These are phyloP conservation scores for Neurospora sp. DNA, from an alignment of 495 filamentous ascomycete species.

Conservation along the genomic window DNA sequence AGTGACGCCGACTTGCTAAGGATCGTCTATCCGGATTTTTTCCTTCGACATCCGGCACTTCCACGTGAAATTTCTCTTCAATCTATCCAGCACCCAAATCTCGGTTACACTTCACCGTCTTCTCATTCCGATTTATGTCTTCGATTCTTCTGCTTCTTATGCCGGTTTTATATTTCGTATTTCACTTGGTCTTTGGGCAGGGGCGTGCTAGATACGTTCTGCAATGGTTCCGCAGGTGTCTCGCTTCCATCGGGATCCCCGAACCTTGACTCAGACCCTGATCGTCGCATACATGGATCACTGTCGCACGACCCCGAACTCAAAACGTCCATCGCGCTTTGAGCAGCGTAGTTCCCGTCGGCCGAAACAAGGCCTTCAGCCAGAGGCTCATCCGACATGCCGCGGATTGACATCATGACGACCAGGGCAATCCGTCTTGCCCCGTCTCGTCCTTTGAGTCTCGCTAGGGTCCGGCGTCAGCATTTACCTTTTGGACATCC, in stretches of 20 bases:
- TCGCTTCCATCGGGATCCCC: neutral
- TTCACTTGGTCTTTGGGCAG: neutral
- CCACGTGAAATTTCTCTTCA: neutral
- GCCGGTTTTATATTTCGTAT: neutral
- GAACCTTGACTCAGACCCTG: neutral
- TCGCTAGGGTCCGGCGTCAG: neutral
- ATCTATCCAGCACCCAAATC: neutral
- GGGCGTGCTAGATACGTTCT: neutral
- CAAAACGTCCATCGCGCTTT: neutral
- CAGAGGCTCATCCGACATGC: neutral
- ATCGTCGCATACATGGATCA: neutral
- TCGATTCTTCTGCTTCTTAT: conserved; percentile 1
- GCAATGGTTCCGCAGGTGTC: neutral
- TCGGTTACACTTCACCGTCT: neutral
- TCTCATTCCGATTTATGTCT: neutral
- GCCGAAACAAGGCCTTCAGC: neutral
- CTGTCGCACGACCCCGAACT: neutral
- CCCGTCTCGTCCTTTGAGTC: neutral
- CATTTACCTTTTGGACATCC: neutral
- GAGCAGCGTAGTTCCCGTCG: neutral
- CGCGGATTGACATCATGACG: neutral
- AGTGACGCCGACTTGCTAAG: neutral
- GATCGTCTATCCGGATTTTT: neutral
- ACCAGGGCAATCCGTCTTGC: neutral
- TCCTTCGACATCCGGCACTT: conserved; percentile 7